phyloP scores from a whole-genome alignment of 2,329 filamentous ascomycete species.

The Alternaria sp. region DNA sequence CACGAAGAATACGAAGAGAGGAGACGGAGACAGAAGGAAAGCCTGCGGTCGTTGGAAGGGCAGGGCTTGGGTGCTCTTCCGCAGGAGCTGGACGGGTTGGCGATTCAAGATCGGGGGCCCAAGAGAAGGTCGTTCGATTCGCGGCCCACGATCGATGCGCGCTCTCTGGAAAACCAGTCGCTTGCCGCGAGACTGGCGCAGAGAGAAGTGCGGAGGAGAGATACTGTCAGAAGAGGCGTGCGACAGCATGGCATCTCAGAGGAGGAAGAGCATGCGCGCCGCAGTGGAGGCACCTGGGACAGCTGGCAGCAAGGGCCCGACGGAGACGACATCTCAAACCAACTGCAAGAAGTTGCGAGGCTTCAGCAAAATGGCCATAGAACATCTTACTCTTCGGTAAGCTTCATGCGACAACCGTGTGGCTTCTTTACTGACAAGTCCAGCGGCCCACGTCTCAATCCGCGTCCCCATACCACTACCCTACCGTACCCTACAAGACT shows the following conservation, averaged over 20 bases:
- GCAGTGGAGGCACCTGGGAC: conserved; percentile 61
- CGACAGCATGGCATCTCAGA: conserved; percentile 64
- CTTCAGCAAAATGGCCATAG: conserved; percentile 37
- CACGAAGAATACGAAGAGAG: conserved; percentile 59
- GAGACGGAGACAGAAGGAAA: conserved; percentile 31
- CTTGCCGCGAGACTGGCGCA: conserved; percentile 45
- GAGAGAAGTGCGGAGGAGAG: conserved; percentile 43
- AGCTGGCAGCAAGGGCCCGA: conserved; percentile 54
- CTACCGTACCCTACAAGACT: conserved; percentile 51
- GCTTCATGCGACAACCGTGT: not conserved
- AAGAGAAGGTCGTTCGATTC: conserved; percentile 33
- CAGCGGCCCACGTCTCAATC: conserved; percentile 37
- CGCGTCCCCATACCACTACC: conserved; percentile 51
- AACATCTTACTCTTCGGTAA: conserved; percentile 33
- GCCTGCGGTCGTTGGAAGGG: conserved; percentile 35
- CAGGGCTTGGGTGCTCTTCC: conserved; percentile 14
- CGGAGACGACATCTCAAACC: conserved; percentile 58
- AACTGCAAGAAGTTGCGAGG: conserved; percentile 59
- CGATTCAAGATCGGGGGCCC: conserved; percentile 19
- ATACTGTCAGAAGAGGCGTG: conserved; percentile 54
- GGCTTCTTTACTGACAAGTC: conserved; percentile 13
- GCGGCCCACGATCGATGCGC: conserved; percentile 40
- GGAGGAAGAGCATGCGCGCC: conserved; percentile 63
- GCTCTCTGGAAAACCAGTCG: conserved; percentile 33
- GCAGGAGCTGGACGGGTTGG: conserved; percentile 33